These are phyloP conservation scores for Hibiscus tridactylites DNA, from an alignment of 345 rosid species.

Conservation along the genomic window DNA sequence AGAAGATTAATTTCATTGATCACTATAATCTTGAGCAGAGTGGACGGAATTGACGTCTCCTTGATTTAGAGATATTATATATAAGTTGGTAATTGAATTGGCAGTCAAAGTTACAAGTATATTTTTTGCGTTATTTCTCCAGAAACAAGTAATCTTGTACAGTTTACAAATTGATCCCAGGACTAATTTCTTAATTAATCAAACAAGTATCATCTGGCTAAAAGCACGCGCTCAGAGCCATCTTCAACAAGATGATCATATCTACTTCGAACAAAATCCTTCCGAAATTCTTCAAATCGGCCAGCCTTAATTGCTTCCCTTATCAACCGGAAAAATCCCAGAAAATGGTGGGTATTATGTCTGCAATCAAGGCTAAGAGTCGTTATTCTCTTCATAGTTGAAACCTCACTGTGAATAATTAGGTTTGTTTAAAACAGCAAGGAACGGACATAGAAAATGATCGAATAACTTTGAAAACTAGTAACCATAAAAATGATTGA, in stretches of 20 bases:
- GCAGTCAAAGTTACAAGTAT: neutral
- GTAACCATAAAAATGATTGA: neutral
- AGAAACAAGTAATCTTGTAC: neutral
- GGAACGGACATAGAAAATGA: neutral
- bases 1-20: too few relatives aligned
- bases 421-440: neutral
- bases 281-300: constrained; percentile 37
- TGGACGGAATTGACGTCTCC: too few relatives aligned
- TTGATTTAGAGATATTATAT: too few relatives aligned
- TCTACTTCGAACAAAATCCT: constrained; percentile 30
- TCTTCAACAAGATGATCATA: constrained; percentile 25
- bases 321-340: constrained; percentile 48
- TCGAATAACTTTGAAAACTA: neutral
- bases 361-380: constrained; percentile 27
- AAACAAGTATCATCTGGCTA: neutral
- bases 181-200: neutral
- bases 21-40: too few relatives aligned
- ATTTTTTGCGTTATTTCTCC: neutral
- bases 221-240: neutral
- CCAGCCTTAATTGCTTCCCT: constrained; percentile 54
- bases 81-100: neutral
- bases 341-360: constrained; percentile 67
- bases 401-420: neutral
- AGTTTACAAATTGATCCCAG: neutral
- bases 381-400: neutral